Evolutionary conservation across 495 filamentous ascomycete genomes (phyloP).

Genomic region (Podospora comata): DNA sequence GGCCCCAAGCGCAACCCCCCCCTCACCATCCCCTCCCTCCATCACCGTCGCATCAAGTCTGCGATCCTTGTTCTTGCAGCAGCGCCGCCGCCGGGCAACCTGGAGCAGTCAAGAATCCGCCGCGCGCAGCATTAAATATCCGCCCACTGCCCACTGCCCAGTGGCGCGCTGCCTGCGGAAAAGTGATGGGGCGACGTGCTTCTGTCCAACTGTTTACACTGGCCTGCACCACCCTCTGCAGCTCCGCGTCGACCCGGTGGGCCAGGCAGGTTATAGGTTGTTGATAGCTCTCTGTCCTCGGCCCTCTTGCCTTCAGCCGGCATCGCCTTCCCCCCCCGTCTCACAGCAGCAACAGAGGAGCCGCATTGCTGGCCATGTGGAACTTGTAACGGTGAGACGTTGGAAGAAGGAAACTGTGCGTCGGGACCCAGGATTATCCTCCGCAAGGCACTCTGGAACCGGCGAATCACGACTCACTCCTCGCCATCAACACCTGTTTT

Average conservation of each 20-base stretch:
- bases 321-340: neutral
- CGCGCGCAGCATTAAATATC: constrained; percentile 27
- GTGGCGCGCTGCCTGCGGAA: constrained; percentile 25
- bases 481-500: constrained; percentile 14
- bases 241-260: constrained; percentile 25
- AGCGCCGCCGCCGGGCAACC: constrained; percentile 23
- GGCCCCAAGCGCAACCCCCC: constrained; percentile 21
- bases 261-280: constrained; percentile 26
- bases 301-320: constrained; percentile 20
- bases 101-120: constrained; percentile 10
- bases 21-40: constrained; percentile 28
- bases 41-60: constrained; percentile 36
- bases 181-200: neutral
- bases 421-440: constrained; percentile 19
- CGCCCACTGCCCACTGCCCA: constrained; percentile 11
- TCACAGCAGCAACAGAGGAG: constrained; percentile 17
- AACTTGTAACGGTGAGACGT: constrained; percentile 27
- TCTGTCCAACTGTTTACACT: constrained; percentile 5
- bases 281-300: constrained; percentile 23
- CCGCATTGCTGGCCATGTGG: constrained; percentile 40
- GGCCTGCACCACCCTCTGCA: constrained; percentile 18
- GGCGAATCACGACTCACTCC: constrained; percentile 23
- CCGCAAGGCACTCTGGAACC: constrained; percentile 12
- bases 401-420: constrained; percentile 20
- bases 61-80: constrained; percentile 35